These are phyloP conservation scores for Starmerella riodocensis DNA, from an alignment of 805 yeast genomes.

Conservation along the genomic window DNA sequence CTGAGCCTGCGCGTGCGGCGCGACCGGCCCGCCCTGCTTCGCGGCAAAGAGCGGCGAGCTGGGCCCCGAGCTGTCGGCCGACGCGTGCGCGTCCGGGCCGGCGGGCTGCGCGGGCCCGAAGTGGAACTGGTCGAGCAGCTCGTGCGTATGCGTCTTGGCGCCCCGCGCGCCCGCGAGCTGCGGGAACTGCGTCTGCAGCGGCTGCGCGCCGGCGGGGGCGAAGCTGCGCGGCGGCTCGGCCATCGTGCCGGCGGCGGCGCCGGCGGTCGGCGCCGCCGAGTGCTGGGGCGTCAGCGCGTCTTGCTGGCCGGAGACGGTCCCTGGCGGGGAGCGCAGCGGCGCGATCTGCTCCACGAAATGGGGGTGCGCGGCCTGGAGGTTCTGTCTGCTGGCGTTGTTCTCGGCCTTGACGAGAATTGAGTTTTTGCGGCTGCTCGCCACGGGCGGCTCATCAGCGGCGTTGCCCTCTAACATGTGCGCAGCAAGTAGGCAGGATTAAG, in stretches of 20 bases:
- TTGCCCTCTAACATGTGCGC: conserved; percentile 1
- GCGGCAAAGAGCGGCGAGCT: too few species aligned
- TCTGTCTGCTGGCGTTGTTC: conserved; percentile 6
- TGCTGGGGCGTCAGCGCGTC: too few species aligned
- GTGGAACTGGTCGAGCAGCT: conserved; percentile 7
- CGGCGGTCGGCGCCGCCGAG: too few species aligned
- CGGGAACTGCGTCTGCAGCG: too few species aligned
- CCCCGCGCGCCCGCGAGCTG: too few species aligned
- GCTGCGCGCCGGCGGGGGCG: too few species aligned
- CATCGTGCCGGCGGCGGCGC: too few species aligned
- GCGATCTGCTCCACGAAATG: conserved; percentile 20
- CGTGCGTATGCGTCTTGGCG: too few species aligned
- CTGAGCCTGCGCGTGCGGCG: not conserved
- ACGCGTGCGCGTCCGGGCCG: not conserved
- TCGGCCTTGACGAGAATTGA: conserved; percentile 21
- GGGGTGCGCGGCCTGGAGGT: conserved; percentile 18
- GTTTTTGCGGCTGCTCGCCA: conserved; percentile 16
- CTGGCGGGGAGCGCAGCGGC: conserved; percentile 14
- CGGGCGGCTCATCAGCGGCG: not conserved
- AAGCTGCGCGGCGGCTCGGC: too few species aligned
- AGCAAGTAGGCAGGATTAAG: not conserved
- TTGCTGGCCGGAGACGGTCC: not conserved
- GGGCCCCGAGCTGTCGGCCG: not conserved
- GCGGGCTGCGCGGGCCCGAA: conserved; percentile 1
- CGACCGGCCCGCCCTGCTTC: not conserved